Conservation (phyloP, 345 rosid genomes). For the Moricandia arvensis region DNA sequence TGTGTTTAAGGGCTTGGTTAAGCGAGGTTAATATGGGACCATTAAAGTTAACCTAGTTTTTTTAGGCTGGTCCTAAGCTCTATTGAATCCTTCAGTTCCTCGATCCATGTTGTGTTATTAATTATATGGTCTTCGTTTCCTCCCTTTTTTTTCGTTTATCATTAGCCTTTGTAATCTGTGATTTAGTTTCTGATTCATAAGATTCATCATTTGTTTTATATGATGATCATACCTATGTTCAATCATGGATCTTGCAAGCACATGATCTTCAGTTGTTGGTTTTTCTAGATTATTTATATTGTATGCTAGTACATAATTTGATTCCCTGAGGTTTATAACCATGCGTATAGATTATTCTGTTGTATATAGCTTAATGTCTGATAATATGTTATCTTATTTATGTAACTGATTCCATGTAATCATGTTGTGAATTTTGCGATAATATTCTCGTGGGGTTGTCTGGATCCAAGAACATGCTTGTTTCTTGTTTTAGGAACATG, state of each 20-base stretch:
- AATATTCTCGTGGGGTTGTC: not conserved
- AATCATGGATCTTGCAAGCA: too few species aligned
- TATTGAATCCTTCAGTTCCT: conserved; percentile 26
- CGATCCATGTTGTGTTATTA: conserved; percentile 16
- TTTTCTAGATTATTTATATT: conserved; percentile 11
- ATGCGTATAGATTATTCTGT: not conserved
- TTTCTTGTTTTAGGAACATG: conserved; percentile 12
- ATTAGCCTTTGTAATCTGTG: not conserved
- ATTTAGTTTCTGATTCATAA: too few species aligned
- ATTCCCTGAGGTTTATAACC: not conserved
- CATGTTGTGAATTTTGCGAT: conserved; percentile 29
- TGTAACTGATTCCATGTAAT: conserved; percentile 29
- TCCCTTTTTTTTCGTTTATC: not conserved
- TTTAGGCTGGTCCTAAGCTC: conserved; percentile 51
- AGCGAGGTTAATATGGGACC: conserved; percentile 51
- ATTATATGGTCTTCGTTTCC: conserved; percentile 6
- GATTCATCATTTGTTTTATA: too few species aligned
- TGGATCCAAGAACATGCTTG: too few species aligned
- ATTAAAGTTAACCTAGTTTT: conserved; percentile 44
- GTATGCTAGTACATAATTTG: conserved; percentile 18
- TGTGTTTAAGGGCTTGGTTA: conserved; percentile 49
- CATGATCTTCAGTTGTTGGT: too few species aligned
- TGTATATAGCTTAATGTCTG: not conserved
- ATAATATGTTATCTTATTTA: conserved; percentile 4
- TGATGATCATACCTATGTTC: too few species aligned